Evolutionary conservation across 768 basidiomycete species (phyloP).

Genomic region (Suillus ampliporus): DNA sequence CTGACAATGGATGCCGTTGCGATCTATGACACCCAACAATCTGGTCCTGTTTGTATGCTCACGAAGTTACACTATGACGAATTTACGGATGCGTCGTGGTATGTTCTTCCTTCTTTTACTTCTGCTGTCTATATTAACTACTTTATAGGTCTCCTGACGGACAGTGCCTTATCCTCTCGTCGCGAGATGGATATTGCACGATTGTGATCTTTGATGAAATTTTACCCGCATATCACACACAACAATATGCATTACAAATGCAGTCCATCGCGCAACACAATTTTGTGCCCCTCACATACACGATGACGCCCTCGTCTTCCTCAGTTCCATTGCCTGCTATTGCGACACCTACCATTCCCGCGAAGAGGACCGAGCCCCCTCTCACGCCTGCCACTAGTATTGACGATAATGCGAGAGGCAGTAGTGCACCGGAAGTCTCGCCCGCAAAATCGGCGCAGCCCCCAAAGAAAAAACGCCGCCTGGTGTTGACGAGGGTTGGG

Average conservation of each 20-base stretch:
- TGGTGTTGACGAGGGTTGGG: conserved; percentile 74
- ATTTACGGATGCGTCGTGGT: conserved; percentile 98
- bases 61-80: conserved; percentile 97
- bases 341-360: conserved; percentile 35
- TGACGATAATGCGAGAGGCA: conserved; percentile 23
- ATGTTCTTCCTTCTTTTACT: conserved; percentile 37
- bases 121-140: conserved; percentile 14
- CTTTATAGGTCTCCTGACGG: conserved; percentile 92
- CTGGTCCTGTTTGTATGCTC: conserved; percentile 87
- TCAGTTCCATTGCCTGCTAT: conserved; percentile 42
- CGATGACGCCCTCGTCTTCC: conserved; percentile 34
- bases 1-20: conserved; percentile 95
- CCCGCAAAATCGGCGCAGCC: conserved; percentile 48
- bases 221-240: conserved; percentile 83
- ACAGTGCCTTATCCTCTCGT: conserved; percentile 88
- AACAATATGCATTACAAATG: conserved; percentile 89
- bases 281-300: conserved; percentile 63
- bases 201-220: conserved; percentile 95
- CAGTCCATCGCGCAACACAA: conserved; percentile 90
- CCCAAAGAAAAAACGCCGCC: conserved; percentile 85
- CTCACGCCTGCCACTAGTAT: conserved; percentile 37
- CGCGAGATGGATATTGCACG: conserved; percentile 97
- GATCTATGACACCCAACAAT: conserved; percentile 97
- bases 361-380: conserved; percentile 45
- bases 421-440: conserved; percentile 8